These are phyloP conservation scores for Candida tallmaniae DNA, from an alignment of 805 yeast species.

Conservation along the genomic window DNA sequence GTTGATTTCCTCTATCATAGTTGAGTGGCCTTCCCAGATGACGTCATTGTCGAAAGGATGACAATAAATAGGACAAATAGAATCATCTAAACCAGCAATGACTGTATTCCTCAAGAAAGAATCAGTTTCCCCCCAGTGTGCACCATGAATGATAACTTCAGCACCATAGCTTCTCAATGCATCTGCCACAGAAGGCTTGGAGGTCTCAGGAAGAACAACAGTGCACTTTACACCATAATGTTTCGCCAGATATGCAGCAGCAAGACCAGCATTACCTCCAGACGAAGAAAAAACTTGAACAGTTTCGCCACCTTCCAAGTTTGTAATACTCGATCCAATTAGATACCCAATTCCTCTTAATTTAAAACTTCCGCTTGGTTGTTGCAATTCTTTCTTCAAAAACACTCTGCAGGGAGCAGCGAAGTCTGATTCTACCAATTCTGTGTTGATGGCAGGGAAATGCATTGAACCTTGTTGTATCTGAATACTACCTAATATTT, in stretches of 20 bases:
- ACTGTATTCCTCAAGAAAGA: slow-evolving; percentile 14
- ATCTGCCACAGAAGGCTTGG: slow-evolving; percentile 17
- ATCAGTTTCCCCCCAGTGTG: slow-evolving; percentile 33
- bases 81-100: slow-evolving; percentile 11
- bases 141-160: slow-evolving; percentile 18
- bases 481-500: no score
- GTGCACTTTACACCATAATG: slow-evolving; percentile 21
- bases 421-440: slow-evolving; percentile 32
- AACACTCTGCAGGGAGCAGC: slow-evolving; percentile 33
- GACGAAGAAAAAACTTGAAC: slow-evolving; percentile 24
- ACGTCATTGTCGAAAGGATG: slow-evolving; percentile 30
- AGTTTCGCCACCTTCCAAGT: slow-evolving; percentile 14
- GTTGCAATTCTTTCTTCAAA: slow-evolving; percentile 48
- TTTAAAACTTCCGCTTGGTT: slow-evolving; percentile 57
- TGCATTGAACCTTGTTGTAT: no score
- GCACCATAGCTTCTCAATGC: slow-evolving; percentile 20
- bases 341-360: slow-evolving; percentile 51
- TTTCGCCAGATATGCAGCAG: slow-evolving; percentile 26
- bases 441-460: slow-evolving; percentile 28
- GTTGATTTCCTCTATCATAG: slow-evolving; percentile 23
- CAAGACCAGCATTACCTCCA: slow-evolving; percentile 35
- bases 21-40: slow-evolving; percentile 28
- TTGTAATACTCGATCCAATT: slow-evolving; percentile 28
- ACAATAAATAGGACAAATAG: slow-evolving; percentile 20
- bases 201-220: slow-evolving; percentile 23